These are phyloP conservation scores for Penstemon eatonii DNA, from an alignment of 257 asterid genomes.

Conservation along the genomic window DNA sequence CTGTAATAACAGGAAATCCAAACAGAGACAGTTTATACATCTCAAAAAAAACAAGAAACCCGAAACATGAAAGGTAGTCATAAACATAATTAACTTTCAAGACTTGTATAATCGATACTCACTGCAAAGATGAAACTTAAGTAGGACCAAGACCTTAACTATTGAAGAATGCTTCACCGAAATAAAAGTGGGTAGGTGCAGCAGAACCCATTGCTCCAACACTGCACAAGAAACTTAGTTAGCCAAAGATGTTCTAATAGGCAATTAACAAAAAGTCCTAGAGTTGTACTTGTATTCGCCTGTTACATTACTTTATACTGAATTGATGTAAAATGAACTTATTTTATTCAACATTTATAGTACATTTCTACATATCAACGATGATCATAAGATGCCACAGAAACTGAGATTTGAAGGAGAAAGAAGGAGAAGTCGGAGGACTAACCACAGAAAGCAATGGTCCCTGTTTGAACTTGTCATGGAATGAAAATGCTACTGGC, in stretches of 20 bases:
- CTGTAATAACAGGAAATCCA: too few species aligned
- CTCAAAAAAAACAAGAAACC: too few species aligned
- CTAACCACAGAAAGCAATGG: slow-evolving; percentile 98
- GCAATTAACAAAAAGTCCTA: too few species aligned
- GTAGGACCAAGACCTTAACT: slow-evolving; percentile 38
- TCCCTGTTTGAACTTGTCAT: slow-evolving; percentile 86
- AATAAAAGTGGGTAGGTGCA: slow-evolving; percentile 93
- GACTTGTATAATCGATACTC: neutral
- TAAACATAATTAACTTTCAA: too few species aligned
- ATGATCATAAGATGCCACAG: slow-evolving; percentile 1
- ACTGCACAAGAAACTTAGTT: slow-evolving; percentile 47
- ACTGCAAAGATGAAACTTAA: neutral
- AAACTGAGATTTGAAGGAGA: neutral
- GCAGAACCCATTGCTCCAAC: slow-evolving; percentile 98
- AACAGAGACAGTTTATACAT: too few species aligned
- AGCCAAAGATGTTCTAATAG: slow-evolving; percentile 18
- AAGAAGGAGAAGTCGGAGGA: slow-evolving; percentile 19
- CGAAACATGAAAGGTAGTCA: too few species aligned
- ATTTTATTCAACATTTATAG: too few species aligned
- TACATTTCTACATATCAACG: neutral
- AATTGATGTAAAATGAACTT: too few species aligned
- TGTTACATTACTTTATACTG: too few species aligned
- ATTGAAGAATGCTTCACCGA: slow-evolving; percentile 55
- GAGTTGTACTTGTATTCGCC: too few species aligned
- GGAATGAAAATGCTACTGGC: slow-evolving; percentile 84